Base-by-base conservation (phyloP, 768 basidiomycete genomes). In the Austroboletus eburneus region DNA sequence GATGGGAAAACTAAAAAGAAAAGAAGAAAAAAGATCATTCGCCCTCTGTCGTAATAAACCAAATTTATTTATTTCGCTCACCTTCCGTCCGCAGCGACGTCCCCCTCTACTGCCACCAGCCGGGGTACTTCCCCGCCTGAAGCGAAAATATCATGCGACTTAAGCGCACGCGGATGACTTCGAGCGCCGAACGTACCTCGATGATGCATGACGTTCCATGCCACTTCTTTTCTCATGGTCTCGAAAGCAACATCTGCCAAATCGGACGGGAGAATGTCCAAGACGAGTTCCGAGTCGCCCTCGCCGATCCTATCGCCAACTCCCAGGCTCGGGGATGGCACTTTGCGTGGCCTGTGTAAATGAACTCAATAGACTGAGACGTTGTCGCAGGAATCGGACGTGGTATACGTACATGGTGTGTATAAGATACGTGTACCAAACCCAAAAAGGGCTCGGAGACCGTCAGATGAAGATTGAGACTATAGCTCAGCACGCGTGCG, bases 191-290 rank as follows among this genome's bases (percentile, higher is more conserved):
- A 55, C 69, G n/a, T 44, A 79, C 87, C 87, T 64, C 83, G 73
- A 63, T 89, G 87, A 50, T 78, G 67, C 87, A 91, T 91, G 3
- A 71, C 71, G 38, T 76, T 72, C 86, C 87, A 91, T 39, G 73
- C 68, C 0, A 90, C 88, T 58, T 90, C 87, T 9, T 72, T 64
- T 48, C 65, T 72, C 52, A 89, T 51, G 5, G 67, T 73, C 39
- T 77, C 78, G 56, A 88, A 88, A 0, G 78, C 82, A 16, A 58
- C 61, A 7, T 71, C 71, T 3, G 76, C 80, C 25, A 87, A 61
- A 5, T 79, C 78, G 0, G 67, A 55, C 0, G 84, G 79, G 12
- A 88, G 71, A 41, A 89, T 49, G 51, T 81, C 69, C 5, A 72
- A 66, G 7, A 81, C 66, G n/a, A 90, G 71, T 45, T 67, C 73